These are phyloP conservation scores for Fusarium newnesense DNA, from an alignment of 2,329 filamentous ascomycete species.

Conservation along the genomic window DNA sequence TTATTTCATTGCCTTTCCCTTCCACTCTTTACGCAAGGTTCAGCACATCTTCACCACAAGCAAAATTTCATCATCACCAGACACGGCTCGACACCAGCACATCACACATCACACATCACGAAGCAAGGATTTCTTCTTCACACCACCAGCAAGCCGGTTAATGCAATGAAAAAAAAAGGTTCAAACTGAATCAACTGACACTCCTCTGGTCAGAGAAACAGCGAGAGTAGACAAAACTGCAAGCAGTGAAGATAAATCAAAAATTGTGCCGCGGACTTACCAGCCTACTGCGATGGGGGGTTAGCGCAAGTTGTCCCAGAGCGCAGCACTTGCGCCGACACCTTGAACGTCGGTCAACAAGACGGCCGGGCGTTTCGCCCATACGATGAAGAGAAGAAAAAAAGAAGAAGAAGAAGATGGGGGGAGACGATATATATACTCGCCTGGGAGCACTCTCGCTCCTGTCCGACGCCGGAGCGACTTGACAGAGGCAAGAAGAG, in stretches of 20 bases:
- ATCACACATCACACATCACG: not conserved
- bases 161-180: slow-evolving; percentile 3
- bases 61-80: not conserved
- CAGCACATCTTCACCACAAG: not conserved
- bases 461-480: not conserved
- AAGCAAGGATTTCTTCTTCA: not conserved
- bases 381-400: not conserved
- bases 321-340: not conserved
- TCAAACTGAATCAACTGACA: not conserved
- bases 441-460: not conserved
- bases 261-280: not conserved
- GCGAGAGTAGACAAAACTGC: not conserved
- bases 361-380: not conserved
- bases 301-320: not conserved
- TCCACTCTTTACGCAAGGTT: not conserved
- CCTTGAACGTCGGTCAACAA: not conserved
- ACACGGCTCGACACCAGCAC: not conserved
- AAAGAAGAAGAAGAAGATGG: not conserved
- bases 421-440: not conserved
- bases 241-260: not conserved
- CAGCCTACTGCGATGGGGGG: not conserved
- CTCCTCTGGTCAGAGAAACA: not conserved
- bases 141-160: not conserved
- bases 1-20: not conserved
- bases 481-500: too few species aligned